Evolutionary conservation across 495 filamentous ascomycete species (phyloP).

Genomic region (Neurospora discreta): DNA sequence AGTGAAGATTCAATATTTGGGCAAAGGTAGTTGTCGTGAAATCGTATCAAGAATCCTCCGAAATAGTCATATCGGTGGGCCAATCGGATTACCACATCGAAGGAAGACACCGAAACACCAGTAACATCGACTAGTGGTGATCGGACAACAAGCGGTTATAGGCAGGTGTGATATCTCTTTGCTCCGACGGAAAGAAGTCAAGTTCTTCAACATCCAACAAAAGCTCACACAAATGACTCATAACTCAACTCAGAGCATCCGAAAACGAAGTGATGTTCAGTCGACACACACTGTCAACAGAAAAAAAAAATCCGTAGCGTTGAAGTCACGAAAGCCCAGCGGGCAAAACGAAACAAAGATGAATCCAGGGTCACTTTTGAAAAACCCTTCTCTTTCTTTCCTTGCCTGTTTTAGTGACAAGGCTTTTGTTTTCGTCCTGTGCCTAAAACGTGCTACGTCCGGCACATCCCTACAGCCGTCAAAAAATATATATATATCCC

Average conservation of each 20-base stretch:
- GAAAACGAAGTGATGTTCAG: neutral
- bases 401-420: neutral
- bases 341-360: neutral
- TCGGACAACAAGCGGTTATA: neutral
- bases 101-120: neutral
- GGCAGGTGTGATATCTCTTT: neutral
- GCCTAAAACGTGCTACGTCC: neutral
- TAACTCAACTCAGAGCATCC: neutral
- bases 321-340: neutral
- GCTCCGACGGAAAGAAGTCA: neutral
- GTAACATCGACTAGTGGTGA: neutral
- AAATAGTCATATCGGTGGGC: neutral
- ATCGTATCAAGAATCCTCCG: neutral
- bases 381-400: neutral
- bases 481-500: neutral
- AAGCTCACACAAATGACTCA: neutral
- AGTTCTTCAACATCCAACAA: neutral
- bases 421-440: neutral
- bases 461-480: neutral
- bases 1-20: neutral
- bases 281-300: neutral
- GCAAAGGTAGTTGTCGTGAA: neutral
- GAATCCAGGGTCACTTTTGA: neutral
- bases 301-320: neutral
- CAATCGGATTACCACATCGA: neutral